Evolutionary conservation across 1,284 basidiomycete genomes (phyloP).

Genomic region (Blastosporella zonata): DNA sequence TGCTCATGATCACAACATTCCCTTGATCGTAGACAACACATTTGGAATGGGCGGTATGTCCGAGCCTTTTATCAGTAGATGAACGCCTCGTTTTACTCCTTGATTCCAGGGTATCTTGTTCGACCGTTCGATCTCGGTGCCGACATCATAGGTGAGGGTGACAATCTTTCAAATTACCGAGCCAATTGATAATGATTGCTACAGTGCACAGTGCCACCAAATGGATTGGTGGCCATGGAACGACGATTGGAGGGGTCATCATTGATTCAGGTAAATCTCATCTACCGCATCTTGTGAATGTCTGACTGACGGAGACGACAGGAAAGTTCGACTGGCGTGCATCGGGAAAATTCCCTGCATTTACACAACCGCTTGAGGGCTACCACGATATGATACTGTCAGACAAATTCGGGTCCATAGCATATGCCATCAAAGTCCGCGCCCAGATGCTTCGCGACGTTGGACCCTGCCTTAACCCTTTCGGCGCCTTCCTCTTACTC

Average conservation of each 20-base stretch:
- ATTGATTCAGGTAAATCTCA: slow-evolving; percentile 60
- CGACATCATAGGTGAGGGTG: slow-evolving; percentile 62
- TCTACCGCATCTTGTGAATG: neutral
- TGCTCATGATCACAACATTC: slow-evolving; percentile 75
- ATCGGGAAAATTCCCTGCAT: slow-evolving; percentile 77
- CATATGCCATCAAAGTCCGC: slow-evolving; percentile 76
- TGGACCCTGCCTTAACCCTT: slow-evolving; percentile 76
- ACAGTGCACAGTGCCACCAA: slow-evolving; percentile 84
- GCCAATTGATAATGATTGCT: neutral
- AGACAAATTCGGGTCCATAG: slow-evolving; percentile 72
- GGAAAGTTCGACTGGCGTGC: slow-evolving; percentile 85
- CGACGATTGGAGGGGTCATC: slow-evolving; percentile 83
- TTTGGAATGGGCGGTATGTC: slow-evolving; percentile 76
- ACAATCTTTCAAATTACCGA: neutral
- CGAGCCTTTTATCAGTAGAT: neutral
- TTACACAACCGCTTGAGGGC: slow-evolving; percentile 80
- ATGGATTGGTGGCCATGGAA: slow-evolving; percentile 91
- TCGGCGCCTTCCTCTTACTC: slow-evolving; percentile 80
- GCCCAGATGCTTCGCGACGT: slow-evolving; percentile 70
- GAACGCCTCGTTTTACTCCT: neutral
- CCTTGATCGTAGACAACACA: slow-evolving; percentile 87
- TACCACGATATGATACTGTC: slow-evolving; percentile 79
- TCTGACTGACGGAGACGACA: slow-evolving; percentile 20
- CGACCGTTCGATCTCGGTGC: slow-evolving; percentile 79
- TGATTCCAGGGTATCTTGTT: slow-evolving; percentile 57